Evolutionary conservation across 2,329 filamentous ascomycete species (phyloP).

Genomic region (Pseudopyricularia cyperi): DNA sequence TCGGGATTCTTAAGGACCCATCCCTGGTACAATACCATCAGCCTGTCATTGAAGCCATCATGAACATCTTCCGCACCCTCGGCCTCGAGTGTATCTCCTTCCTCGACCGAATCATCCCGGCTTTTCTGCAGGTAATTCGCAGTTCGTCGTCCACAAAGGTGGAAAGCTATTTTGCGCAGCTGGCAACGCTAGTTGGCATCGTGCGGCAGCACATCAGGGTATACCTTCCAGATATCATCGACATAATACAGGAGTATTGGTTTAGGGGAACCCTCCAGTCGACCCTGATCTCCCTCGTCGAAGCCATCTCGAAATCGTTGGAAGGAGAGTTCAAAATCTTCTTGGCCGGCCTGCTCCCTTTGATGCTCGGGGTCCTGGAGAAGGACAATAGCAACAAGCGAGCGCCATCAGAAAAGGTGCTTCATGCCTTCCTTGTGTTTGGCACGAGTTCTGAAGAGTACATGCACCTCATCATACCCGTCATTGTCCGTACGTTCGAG

Average conservation of each 20-base stretch:
- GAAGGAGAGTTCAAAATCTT: conserved; percentile 99
- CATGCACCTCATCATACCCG: conserved; percentile 96
- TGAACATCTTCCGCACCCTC: conserved; percentile 96
- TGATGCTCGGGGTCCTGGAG: conserved; percentile 91
- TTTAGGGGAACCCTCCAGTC: conserved; percentile 67
- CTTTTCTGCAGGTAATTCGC: conserved; percentile 80
- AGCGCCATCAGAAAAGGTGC: conserved; percentile 74
- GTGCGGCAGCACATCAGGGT: conserved; percentile 93
- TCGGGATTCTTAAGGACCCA: conserved; percentile 82
- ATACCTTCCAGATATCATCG: conserved; percentile 75
- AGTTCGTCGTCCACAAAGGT: conserved; percentile 65
- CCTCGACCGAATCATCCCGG: conserved; percentile 84
- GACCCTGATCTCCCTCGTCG: conserved; percentile 83
- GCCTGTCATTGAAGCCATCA: conserved; percentile 90
- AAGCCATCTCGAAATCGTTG: conserved; percentile 83
- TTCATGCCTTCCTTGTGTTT: conserved; percentile 93
- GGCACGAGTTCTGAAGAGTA: conserved; percentile 94
- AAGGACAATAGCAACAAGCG: conserved; percentile 66
- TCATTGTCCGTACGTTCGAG: conserved; percentile 89
- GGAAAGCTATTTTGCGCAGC: conserved; percentile 95
- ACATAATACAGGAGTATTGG: conserved; percentile 85
- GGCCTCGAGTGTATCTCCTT: conserved; percentile 94
- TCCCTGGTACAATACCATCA: conserved; percentile 87
- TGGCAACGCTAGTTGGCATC: conserved; percentile 85
- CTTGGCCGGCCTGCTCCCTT: conserved; percentile 71